phyloP scores from a whole-genome alignment of 2,329 filamentous ascomycete genomes.

The Zymoseptoria pseudotritici region DNA sequence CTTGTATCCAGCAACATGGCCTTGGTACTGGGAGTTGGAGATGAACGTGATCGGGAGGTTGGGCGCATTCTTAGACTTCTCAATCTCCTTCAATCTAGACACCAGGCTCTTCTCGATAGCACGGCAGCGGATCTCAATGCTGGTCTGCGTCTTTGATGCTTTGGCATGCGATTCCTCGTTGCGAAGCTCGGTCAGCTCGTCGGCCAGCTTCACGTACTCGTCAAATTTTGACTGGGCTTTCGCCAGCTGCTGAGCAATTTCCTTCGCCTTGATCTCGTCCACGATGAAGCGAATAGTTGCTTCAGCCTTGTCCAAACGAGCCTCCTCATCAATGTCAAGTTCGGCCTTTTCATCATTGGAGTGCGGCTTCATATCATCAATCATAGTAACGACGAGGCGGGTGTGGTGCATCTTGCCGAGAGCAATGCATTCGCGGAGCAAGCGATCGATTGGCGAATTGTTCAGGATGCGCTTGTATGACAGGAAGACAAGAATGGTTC shows the following conservation, averaged over 20 bases:
- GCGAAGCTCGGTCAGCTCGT: no score
- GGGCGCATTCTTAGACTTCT: constrained; percentile 7
- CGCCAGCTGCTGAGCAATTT: no score
- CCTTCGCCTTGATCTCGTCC: neutral
- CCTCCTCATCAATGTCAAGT: neutral
- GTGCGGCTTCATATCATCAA: constrained; percentile 7
- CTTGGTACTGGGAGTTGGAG: constrained; percentile 16
- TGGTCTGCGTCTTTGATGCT: constrained; percentile 1
- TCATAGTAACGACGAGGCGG: constrained; percentile 8
- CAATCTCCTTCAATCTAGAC: neutral
- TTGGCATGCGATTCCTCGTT: no score
- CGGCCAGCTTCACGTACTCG: no score
- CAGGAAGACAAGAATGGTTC: constrained; percentile 8
- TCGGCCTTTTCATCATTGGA: neutral
- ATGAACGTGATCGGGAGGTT: constrained; percentile 12
- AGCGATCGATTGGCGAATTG: no score
- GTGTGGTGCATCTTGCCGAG: constrained; percentile 5
- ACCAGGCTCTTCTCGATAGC: neutral
- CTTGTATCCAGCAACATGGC: constrained; percentile 4
- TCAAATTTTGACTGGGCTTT: no score
- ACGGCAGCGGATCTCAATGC: constrained; percentile 3
- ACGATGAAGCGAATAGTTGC: neutral
- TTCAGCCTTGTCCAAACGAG: neutral
- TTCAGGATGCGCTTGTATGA: constrained; percentile 1
- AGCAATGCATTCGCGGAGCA: no score